These are phyloP conservation scores for Tulasnella sp. DNA, from an alignment of 768 basidiomycete species.

Conservation along the genomic window DNA sequence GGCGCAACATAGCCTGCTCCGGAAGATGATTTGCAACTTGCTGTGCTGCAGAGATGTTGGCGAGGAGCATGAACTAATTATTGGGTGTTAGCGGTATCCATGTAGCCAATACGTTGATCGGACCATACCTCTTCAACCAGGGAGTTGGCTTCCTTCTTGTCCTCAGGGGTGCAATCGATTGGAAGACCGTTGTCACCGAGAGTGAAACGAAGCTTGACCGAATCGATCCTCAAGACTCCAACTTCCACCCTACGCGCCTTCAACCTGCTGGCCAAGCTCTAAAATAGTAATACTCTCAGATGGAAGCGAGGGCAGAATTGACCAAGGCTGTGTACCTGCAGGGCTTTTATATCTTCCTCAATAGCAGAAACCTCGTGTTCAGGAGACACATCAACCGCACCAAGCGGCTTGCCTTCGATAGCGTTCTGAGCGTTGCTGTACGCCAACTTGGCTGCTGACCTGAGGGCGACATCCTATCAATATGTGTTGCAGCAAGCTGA, in stretches of 20 bases:
- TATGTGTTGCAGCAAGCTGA: neutral
- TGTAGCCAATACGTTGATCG: slow-evolving; percentile 5
- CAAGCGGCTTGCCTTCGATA: slow-evolving; percentile 61
- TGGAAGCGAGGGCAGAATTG: neutral
- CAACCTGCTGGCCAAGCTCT: slow-evolving; percentile 60
- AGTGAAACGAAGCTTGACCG: slow-evolving; percentile 60
- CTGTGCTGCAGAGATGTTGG: slow-evolving; percentile 84
- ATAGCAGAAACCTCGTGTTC: slow-evolving; percentile 53
- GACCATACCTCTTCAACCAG: slow-evolving; percentile 76
- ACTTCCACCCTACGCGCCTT: slow-evolving; percentile 59
- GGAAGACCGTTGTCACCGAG: slow-evolving; percentile 75
- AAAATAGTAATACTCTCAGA: slow-evolving; percentile 1
- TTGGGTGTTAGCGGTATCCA: neutral
- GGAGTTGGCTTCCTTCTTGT: slow-evolving; percentile 59
- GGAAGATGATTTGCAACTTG: slow-evolving; percentile 89
- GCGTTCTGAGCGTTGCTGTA: slow-evolving; percentile 75
- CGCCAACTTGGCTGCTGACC: slow-evolving; percentile 77
- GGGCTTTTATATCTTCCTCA: slow-evolving; percentile 60
- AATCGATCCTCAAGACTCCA: slow-evolving; percentile 66
- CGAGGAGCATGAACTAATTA: slow-evolving; percentile 80
- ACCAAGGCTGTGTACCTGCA: slow-evolving; percentile 34
- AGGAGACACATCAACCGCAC: slow-evolving; percentile 40
- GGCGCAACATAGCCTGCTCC: slow-evolving; percentile 91
- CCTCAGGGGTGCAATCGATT: slow-evolving; percentile 59
- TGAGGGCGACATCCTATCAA: slow-evolving; percentile 26